Base-by-base conservation (phyloP, 768 basidiomycete genomes). In the Hygrophorus russula region DNA sequence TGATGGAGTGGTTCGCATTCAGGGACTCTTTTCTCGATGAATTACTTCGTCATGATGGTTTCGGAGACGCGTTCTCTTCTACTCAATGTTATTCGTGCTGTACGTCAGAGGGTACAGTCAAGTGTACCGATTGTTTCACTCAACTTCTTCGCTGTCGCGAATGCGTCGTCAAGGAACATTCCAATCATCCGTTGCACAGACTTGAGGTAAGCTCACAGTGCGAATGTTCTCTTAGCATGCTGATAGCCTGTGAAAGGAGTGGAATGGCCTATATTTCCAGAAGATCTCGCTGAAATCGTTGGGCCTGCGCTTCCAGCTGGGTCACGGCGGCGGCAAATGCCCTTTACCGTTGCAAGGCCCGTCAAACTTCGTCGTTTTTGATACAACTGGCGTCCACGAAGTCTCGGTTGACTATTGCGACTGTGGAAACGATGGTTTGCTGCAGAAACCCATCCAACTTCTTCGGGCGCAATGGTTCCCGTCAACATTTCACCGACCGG, bases 321-420 rank as follows among this genome's bases (percentile, higher is more conserved):
- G 53, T 2, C 53, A 52, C 35, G 48, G 45, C 40, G 24, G 40
- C 1, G 12, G n/a, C 5, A 1, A 2, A 7, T 51, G 53, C 27
- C 14, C 41, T 0, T 5, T 18, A 2, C 46, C 47, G 12, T 12
- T n/a, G 2, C 9, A 12, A 4, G 27, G 0, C 40, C 38, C 34
- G 4, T 11, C 14, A 9, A 28, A 14, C 8, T 52, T 52, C 27
- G 38, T 52, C 4, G 43, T 49, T 11, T 24, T 51, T 29, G 46
- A 51, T 36, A 27, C 15, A 10, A 12, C 38, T 14, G 50, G 47
- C 3, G 36, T 51, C 1, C 50, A 54, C 29, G 17, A 32, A 4
- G 48, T 52, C 1, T 33, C n/a, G 1, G 24, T 54, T 1, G 47
- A 49, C 45, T 54, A 36, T 30, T 54, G 53, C 35, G 47, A 41